Base-by-base conservation (phyloP, 257 asterid species). In the Salvia splendens region DNA sequence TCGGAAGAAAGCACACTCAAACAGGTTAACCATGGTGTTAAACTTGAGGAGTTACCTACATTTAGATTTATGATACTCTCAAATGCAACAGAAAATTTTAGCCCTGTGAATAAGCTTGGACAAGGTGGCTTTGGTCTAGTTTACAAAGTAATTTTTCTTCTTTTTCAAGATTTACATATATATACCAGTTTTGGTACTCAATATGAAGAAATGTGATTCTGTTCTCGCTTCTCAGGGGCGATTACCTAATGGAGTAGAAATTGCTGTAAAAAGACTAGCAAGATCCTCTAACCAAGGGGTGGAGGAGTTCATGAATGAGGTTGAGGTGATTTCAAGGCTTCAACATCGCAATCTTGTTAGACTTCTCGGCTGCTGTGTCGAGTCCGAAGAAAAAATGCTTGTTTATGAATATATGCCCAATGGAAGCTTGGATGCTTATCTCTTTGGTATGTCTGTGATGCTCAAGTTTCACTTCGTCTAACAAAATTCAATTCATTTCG, bases 221-320 rank as follows among this genome's bases (percentile, higher is more conserved):
- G 30, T 51, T 5, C 15, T 8, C 20, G 5, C 0, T 43, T 28
- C 53, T 10, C 56, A 80, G 86, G 86, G 88, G 12, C 56, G 49
- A 51, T 12, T 83, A 50, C 67, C 64, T 48, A 73, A 71, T 32
- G 82, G 84, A 69, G 56, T 73, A 45, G 73, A 78, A 57, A 76
- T 83, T 14, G 88, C 84, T 1, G 86, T 83, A 5, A 80, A 83
- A 55, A 62, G 88, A 66, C 75, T 83, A 11, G 47, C 86, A 28
- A 72, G 64, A 36, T 56, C 71, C 17, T 80, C 86, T 1, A 59
- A 52, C 41, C 87, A 83, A 71, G 86, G 88, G 33, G 35, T 49
- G 8, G 72, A 74, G 54, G 87, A 82, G 70, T 82, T 82, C 64
- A 77, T 58, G 83, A 83, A 78, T 38, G 88, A 83, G 67, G 86